Evolutionary conservation across 2,329 filamentous ascomycete genomes (phyloP).

Genomic region (Xylariomycetidae sp.): DNA sequence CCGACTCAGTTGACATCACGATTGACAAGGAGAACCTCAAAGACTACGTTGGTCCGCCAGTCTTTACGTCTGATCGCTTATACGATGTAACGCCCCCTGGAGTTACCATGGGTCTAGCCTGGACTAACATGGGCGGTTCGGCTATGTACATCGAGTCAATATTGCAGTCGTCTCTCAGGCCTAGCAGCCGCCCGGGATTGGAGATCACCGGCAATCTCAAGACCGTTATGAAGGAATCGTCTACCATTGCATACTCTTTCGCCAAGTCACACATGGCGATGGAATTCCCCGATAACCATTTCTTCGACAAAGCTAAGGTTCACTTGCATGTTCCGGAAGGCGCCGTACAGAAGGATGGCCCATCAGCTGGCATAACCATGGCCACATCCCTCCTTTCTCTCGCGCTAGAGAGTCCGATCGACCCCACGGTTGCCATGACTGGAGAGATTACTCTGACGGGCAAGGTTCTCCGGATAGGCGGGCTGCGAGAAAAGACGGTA

Average conservation of each 20-base stretch:
- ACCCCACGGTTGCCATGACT: conserved; percentile 93
- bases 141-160: conserved; percentile 98
- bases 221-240: conserved; percentile 97
- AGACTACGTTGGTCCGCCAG: conserved; percentile 92
- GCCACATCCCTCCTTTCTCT: conserved; percentile 86
- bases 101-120: conserved; percentile 95
- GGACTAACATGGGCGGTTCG: conserved; percentile 95
- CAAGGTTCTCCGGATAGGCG: conserved; percentile 92
- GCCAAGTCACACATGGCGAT: conserved; percentile 84
- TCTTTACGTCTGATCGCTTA: conserved; percentile 92
- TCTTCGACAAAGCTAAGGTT: conserved; percentile 93
- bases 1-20: conserved; percentile 77
- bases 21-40: conserved; percentile 89
- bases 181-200: conserved; percentile 70
- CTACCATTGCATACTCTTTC: conserved; percentile 91
- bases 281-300: conserved; percentile 83
- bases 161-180: conserved; percentile 73
- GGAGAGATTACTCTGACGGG: conserved; percentile 95
- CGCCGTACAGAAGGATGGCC: conserved; percentile 90
- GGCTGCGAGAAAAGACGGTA: conserved; percentile 93
- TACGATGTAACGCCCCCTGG: conserved; percentile 92
- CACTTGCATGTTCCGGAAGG: conserved; percentile 97
- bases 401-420: conserved; percentile 71
- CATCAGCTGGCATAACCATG: conserved; percentile 95
- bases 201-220: conserved; percentile 95